Evolutionary conservation across 2,329 filamentous ascomycete genomes (phyloP), one percentile per base, ranked within the genome.

Genomic region (Microdochium bolleyi): DNA sequence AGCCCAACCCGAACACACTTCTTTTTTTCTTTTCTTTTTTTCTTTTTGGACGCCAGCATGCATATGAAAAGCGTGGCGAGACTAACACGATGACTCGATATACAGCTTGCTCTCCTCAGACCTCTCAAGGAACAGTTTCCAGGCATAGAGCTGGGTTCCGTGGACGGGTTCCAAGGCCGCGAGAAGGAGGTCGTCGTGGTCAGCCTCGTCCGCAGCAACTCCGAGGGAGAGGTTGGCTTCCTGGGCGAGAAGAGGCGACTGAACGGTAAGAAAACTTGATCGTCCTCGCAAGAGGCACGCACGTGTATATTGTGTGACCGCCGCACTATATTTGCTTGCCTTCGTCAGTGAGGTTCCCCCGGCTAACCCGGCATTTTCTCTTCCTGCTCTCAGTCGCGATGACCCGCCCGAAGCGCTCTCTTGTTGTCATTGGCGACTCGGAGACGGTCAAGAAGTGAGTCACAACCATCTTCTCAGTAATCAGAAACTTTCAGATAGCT

Each of bases 151-250:
- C 77, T 99, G n/a, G 94, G 94, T 32, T 96, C 90, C 62, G 89
- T 99, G 2, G 94, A 99, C 68, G 94, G 92, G 2, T 99, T 99
- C 67, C 94, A 99, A 69, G 94, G 94, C 32, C 83, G 94, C 19
- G 94, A 99, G 70, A 99, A 99, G 70, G 94, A 99, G 69, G 94
- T 89, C 2, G 86, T 99, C 16, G 80, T 99, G 38, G 85, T 99
- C 51, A 95, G 87, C 68, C 79, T 97, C n/a, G 94, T 99, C 53
- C 80, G 94, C 59, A 96, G 92, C 70, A 99, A 99, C 66, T 60
- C 83, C 5, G 82, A 91, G 49, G 83, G 85, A 50, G 91, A 97
- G 67, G 92, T 97, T 14, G 94, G 94, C 10, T 99, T 99, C 64
- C 73, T 99, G 37, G 89, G 84, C 14, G 94, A 99, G 72, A 95